Conservation (phyloP, 2,329 filamentous ascomycete genomes). For the Chaetomium strumarium region DNA sequence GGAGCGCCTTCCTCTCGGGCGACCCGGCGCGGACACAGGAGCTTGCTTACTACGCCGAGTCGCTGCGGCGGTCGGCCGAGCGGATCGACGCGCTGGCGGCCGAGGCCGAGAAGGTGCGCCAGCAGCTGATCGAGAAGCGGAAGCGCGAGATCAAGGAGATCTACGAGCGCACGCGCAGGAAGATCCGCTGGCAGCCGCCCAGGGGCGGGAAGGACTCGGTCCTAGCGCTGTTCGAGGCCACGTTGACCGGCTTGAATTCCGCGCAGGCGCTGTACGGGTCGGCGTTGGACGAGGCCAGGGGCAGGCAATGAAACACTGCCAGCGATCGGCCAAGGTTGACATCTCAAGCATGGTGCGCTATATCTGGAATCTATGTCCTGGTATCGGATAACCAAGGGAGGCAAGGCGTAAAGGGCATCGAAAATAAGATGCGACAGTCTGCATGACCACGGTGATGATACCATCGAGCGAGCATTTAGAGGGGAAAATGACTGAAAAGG, state of each 20-base stretch:
- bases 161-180: constrained; percentile 67
- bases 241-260: constrained; percentile 11
- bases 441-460: background rate
- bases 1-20: constrained; percentile 84
- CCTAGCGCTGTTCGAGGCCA: constrained; percentile 62
- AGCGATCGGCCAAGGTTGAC: too few species aligned
- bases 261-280: constrained; percentile 17
- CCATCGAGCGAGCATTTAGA: background rate
- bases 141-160: constrained; percentile 66
- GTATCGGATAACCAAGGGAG: background rate
- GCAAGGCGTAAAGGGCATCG: background rate
- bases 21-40: constrained; percentile 76
- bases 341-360: too few species aligned
- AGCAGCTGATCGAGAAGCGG: constrained; percentile 57
- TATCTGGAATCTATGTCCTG: background rate
- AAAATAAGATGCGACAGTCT: background rate
- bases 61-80: constrained; percentile 67
- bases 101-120: constrained; percentile 70
- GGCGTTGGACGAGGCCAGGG: constrained; percentile 4
- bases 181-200: constrained; percentile 63
- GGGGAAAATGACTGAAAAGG: background rate
- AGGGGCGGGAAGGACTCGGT: constrained; percentile 73
- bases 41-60: constrained; percentile 74
- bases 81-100: constrained; percentile 75
- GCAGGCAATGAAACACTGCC: too few species aligned